A percentile compares a stretch with the other conserved stretches of the same genome.
Evolutionary conservation across 768 basidiomycete genomes (phyloP).

Genomic region (Exsudoporus frostii): DNA sequence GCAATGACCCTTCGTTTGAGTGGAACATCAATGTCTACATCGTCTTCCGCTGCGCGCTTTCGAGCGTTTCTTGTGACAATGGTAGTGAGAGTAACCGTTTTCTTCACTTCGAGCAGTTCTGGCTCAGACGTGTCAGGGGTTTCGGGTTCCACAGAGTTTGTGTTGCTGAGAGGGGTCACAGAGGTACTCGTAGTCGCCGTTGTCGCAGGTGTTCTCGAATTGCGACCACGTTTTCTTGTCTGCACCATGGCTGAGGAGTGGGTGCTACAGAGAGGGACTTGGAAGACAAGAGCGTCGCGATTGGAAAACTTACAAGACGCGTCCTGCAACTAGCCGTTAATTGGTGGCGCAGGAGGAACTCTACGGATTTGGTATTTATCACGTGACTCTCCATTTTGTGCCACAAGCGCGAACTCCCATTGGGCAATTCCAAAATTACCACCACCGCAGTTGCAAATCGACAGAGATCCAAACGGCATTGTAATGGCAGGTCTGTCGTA

Average conservation of each 20-base stretch:
- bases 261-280: neutral
- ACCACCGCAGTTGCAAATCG: too few relatives aligned
- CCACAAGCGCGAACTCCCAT: slow-evolving; percentile 29
- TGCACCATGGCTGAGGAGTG: slow-evolving; percentile 16
- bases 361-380: slow-evolving; percentile 4
- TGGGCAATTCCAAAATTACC: neutral
- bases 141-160: slow-evolving; percentile 42
- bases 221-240: slow-evolving; percentile 19
- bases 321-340: slow-evolving; percentile 15
- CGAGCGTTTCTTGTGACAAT: slow-evolving; percentile 11
- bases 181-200: slow-evolving; percentile 37
- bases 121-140: slow-evolving; percentile 54
- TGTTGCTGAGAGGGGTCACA: slow-evolving; percentile 49
- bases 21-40: slow-evolving; percentile 22
- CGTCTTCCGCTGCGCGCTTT: slow-evolving; percentile 37
- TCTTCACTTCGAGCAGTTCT: slow-evolving; percentile 11
- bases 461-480: too few relatives aligned
- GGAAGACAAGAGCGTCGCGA: slow-evolving; percentile 13
- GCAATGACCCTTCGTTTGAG: slow-evolving; percentile 36
- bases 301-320: slow-evolving; percentile 20
- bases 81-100: neutral
- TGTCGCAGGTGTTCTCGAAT: slow-evolving; percentile 21
- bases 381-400: slow-evolving; percentile 21
- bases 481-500: too few relatives aligned
- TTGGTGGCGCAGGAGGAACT: slow-evolving; percentile 25